Conservation (phyloP, 129 eudicot species). For the Chrysanthemum seticuspe region DNA sequence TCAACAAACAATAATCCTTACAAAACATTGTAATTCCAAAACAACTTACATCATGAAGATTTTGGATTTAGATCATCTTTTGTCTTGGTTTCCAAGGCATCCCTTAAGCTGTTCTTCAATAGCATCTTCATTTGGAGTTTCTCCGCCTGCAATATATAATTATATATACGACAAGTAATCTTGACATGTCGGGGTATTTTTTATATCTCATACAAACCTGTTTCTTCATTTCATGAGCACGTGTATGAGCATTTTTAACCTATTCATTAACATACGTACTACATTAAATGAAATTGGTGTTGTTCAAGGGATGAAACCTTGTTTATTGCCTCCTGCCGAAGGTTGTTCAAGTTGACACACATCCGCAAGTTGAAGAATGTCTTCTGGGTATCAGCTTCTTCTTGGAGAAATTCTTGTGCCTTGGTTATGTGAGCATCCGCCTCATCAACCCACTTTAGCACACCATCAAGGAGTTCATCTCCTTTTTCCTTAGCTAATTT, state of each 20-base stretch:
- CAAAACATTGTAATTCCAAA: background rate
- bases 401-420: background rate
- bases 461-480: background rate
- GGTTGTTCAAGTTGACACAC: too few relatives aligned
- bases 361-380: too few relatives aligned
- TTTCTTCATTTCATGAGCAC: slow-evolving; percentile 53
- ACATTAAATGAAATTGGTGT: too few relatives aligned
- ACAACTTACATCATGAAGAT: slow-evolving; percentile 51
- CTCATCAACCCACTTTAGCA: background rate
- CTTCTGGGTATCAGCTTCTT: background rate
- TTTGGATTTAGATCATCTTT: slow-evolving; percentile 48
- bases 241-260: slow-evolving; percentile 47
- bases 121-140: slow-evolving; percentile 53
- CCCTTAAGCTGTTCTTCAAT: slow-evolving; percentile 43
- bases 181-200: background rate
- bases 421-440: background rate
- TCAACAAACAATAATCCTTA: background rate
- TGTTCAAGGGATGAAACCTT: too few relatives aligned
- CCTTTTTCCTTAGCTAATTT: background rate
- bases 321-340: too few relatives aligned
- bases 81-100: slow-evolving; percentile 46
- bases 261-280: slow-evolving; percentile 28
- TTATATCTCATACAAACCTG: slow-evolving; percentile 42
- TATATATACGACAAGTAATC: background rate
- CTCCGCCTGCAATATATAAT: slow-evolving; percentile 38